Evolutionary conservation across 2,329 filamentous ascomycete genomes (phyloP), one percentile per base, ranked within the genome.

Genomic region (Neonectria faginata): DNA sequence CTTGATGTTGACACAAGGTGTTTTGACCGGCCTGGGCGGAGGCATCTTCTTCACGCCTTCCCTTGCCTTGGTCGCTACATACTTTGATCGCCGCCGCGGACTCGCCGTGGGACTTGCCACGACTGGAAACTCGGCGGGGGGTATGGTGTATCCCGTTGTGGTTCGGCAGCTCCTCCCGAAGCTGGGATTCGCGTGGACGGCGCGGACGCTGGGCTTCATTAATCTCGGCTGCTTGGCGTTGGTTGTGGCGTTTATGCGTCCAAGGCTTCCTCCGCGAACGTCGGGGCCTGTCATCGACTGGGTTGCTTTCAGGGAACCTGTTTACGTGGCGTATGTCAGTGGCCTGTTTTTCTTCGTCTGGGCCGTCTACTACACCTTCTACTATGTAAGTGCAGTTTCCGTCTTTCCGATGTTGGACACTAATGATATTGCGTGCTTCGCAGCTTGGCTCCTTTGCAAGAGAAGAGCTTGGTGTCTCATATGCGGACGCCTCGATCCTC

Each of bases 151-250:
- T 57, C 85, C 85, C 0, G 79, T 85, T 10, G 77, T 83, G 14
- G 86, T 89, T 63, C 79, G 86, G 41, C 78, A 82, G 2, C 74
- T 90, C 2, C 77, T 87, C 2, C 83, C 84, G 0, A 67, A 73
- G 0, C 78, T 88, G 3, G 87, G 87, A 0, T 89, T 89, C 65
- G 77, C 79, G 0, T 89, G 88, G 87, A 83, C 88, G 0, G 85
- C 87, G 0, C 79, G 90, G 2, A 81, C 87, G 0, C 77, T 92
- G 1, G 90, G 85, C 0, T 91, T 92, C 70, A 82, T 92, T 31
- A 96, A 96, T 74, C 83, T 88, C 2, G 88, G 87, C 0, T 89
- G 89, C 20, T 88, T 97, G 57, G 85, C 91, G 3, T 86, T 94
- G 53, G 92, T 73, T 2, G 62, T 66, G 9, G 66, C 67, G 0